Evolutionary conservation across 371 early-diverging fungal species (phyloP).

Genomic region (Mortierella sp.): DNA sequence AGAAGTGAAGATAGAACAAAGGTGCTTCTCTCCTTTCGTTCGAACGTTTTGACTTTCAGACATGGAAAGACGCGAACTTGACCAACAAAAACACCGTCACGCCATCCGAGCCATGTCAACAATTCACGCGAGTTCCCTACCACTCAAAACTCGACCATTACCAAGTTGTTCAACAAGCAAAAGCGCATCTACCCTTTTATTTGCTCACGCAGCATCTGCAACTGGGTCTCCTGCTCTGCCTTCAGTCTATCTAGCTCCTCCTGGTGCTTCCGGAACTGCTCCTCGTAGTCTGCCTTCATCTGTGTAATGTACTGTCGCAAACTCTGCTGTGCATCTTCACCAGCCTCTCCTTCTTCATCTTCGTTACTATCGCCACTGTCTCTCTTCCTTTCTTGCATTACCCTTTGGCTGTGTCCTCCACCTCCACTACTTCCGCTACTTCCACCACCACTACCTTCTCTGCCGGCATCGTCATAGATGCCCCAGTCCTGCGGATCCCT

Average conservation of each 20-base stretch:
- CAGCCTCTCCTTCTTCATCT: neutral
- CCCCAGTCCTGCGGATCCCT: slow-evolving; percentile 1
- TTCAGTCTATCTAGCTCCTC: neutral
- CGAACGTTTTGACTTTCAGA: too few species aligned
- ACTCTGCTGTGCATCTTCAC: neutral
- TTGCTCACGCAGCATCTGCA: neutral
- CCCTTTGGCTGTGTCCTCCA: too few species aligned
- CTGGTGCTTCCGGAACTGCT: slow-evolving; percentile 10
- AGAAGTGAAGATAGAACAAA: too few species aligned
- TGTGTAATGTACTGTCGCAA: slow-evolving; percentile 7
- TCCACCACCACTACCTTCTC: neutral
- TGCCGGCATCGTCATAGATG: neutral
- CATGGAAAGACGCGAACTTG: too few species aligned
- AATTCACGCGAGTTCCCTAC: too few species aligned
- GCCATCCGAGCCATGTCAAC: too few species aligned
- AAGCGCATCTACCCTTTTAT: neutral
- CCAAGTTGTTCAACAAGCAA: neutral
- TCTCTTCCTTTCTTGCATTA: neutral
- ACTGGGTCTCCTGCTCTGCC: neutral
- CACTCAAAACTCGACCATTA: too few species aligned
- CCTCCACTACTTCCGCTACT: neutral
- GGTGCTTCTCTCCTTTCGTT: too few species aligned
- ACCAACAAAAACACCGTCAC: too few species aligned
- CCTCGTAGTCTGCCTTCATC: slow-evolving; percentile 10
- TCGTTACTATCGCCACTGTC: neutral